phyloP scores from a whole-genome alignment of 1,284 basidiomycete genomes.

The Cryptococcus wingfieldii region DNA sequence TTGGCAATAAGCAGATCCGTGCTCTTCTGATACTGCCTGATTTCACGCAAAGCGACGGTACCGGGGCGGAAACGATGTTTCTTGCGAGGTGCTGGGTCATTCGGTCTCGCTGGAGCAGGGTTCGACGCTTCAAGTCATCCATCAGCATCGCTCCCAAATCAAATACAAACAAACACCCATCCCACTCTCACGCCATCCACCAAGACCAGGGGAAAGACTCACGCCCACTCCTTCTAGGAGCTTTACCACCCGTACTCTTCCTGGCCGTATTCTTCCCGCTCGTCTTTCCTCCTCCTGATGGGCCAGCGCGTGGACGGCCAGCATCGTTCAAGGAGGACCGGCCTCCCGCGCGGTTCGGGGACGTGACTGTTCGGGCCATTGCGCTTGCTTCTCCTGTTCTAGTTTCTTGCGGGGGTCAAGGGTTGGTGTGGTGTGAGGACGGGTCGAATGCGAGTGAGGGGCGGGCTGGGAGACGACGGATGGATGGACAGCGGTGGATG shows the following conservation, averaged over 20 bases:
- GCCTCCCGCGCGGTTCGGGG: neutral
- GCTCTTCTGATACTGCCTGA: slow-evolving; percentile 86
- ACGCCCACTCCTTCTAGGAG: slow-evolving; percentile 24
- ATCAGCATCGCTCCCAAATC: neutral
- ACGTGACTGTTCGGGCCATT: slow-evolving; percentile 1
- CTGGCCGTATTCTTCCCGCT: slow-evolving; percentile 33
- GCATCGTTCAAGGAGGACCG: neutral
- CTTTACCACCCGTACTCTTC: slow-evolving; percentile 41
- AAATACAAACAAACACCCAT: neutral
- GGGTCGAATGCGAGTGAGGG: no score
- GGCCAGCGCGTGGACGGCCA: neutral
- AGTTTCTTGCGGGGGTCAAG: no score
- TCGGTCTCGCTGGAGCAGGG: neutral
- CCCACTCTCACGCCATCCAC: neutral
- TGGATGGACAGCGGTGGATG: no score
- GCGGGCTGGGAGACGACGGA: no score
- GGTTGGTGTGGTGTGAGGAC: no score
- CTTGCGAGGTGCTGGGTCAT: neutral
- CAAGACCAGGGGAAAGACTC: slow-evolving; percentile 8
- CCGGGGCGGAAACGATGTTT: slow-evolving; percentile 68
- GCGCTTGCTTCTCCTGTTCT: no score
- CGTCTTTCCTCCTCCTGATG: neutral
- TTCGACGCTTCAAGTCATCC: neutral
- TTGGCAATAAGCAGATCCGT: slow-evolving; percentile 83
- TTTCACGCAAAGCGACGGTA: slow-evolving; percentile 82